Conservation (phyloP, 2,329 filamentous ascomycete species). For the Microdochium paspali region DNA sequence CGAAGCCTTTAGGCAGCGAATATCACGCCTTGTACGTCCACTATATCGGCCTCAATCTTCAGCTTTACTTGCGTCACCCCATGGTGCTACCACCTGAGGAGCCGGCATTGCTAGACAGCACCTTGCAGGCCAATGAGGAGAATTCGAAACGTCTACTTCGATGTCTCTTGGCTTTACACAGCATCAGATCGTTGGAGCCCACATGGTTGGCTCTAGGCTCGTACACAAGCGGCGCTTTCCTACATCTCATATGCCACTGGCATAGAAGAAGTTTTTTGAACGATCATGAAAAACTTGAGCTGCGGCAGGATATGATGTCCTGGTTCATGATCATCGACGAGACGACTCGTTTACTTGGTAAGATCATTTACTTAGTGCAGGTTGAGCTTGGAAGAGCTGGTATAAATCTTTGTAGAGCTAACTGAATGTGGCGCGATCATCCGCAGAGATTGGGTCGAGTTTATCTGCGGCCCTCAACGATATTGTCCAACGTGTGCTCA, state of each 20-base stretch:
- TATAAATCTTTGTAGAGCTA: no score
- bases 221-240: conserved; percentile 65
- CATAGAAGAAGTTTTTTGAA: conserved; percentile 54
- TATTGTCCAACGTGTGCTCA: conserved; percentile 41
- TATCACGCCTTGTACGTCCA: conserved; percentile 42
- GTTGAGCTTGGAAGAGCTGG: no score
- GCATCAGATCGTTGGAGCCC: conserved; percentile 61
- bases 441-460: background rate
- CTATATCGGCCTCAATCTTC: conserved; percentile 45
- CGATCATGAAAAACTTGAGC: conserved; percentile 43
- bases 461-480: conserved; percentile 19
- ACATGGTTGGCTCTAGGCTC: conserved; percentile 70
- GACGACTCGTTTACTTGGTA: conserved; percentile 57
- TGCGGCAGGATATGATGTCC: conserved; percentile 57
- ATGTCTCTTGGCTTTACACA: conserved; percentile 48
- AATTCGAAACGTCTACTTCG: conserved; percentile 55
- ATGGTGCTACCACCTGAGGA: conserved; percentile 48
- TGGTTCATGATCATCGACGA: conserved; percentile 63
- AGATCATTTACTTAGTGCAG: conserved; percentile 21
- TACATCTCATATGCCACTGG: conserved; percentile 60
- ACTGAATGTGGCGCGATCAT: no score
- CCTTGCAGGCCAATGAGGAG: conserved; percentile 57
- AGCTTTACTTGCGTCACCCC: conserved; percentile 51
- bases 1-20: conserved; percentile 32
- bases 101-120: conserved; percentile 46